These are phyloP conservation scores for Chalaropsis thielavioides DNA, from an alignment of 2,329 filamentous ascomycete genomes.

Conservation along the genomic window DNA sequence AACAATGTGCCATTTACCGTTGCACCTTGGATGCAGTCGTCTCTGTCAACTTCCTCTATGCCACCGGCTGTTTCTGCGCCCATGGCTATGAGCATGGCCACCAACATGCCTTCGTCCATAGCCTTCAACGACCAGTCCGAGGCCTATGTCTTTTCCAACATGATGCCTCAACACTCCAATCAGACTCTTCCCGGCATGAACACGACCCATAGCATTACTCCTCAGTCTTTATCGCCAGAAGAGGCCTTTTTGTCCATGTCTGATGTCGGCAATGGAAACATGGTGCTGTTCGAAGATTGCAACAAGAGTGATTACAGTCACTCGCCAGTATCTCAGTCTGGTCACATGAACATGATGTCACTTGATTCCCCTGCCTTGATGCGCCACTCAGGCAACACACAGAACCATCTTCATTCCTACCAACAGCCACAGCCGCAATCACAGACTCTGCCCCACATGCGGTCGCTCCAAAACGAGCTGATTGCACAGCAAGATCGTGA, in stretches of 20 bases:
- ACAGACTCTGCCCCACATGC: not conserved
- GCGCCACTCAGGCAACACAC: not conserved
- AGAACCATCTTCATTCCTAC: not conserved
- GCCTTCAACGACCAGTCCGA: not conserved
- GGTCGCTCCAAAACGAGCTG: not conserved
- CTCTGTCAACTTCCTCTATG: not conserved
- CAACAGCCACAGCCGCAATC: not conserved
- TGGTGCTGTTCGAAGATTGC: not conserved
- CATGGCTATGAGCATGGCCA: not conserved
- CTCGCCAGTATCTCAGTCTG: slow-evolving; percentile 4
- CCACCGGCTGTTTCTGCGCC: not conserved
- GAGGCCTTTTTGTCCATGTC: not conserved
- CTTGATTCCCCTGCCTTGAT: slow-evolving; percentile 9
- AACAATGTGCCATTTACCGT: not conserved
- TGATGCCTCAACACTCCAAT: not conserved
- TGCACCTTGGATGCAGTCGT: not conserved
- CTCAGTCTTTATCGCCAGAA: not conserved
- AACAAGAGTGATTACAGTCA: slow-evolving; percentile 3
- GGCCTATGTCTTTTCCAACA: not conserved
- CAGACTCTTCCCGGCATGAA: not conserved
- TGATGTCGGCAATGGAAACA: not conserved
- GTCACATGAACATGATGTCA: not conserved
- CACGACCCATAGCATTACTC: slow-evolving; percentile 2
- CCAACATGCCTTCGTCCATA: not conserved
- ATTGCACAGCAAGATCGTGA: not conserved